These are phyloP conservation scores for Fonsecaea monophora DNA, from an alignment of 2,329 filamentous ascomycete genomes.

Conservation along the genomic window DNA sequence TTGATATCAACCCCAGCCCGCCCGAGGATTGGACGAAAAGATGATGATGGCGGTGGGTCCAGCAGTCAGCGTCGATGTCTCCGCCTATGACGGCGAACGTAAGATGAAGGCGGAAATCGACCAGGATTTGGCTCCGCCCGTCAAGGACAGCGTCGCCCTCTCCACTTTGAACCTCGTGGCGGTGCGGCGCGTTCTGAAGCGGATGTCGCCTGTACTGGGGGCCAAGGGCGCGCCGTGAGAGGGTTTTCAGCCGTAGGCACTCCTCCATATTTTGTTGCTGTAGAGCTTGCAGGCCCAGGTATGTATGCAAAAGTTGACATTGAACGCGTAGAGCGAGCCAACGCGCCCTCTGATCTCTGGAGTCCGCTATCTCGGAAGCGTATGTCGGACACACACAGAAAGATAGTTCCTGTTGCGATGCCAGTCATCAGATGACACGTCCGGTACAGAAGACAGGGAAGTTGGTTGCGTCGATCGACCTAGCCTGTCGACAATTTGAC, in stretches of 20 bases:
- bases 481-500: conserved; percentile 63
- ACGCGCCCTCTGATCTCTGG: conserved; percentile 12
- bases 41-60: conserved; percentile 41
- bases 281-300: not conserved
- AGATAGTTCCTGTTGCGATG: conserved; percentile 5
- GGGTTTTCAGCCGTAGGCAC: too few species aligned
- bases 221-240: too few species aligned
- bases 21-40: conserved; percentile 32
- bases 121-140: conserved; percentile 38
- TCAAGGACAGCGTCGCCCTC: too few species aligned
- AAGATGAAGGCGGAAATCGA: conserved; percentile 48
- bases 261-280: too few species aligned
- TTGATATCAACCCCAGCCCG: not conserved
- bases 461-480: conserved; percentile 55
- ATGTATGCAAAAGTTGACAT: conserved; percentile 15
- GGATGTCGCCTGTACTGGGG: too few species aligned
- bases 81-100: conserved; percentile 40
- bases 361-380: conserved; percentile 11
- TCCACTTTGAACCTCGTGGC: too few species aligned
- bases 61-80: conserved; percentile 40
- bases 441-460: conserved; percentile 11
- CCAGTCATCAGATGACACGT: conserved; percentile 7
- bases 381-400: conserved; percentile 14
- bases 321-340: conserved; percentile 18
- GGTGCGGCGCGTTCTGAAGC: too few species aligned